Evolutionary conservation across 805 yeast species (phyloP).

Genomic region (Saitoella complicata): DNA sequence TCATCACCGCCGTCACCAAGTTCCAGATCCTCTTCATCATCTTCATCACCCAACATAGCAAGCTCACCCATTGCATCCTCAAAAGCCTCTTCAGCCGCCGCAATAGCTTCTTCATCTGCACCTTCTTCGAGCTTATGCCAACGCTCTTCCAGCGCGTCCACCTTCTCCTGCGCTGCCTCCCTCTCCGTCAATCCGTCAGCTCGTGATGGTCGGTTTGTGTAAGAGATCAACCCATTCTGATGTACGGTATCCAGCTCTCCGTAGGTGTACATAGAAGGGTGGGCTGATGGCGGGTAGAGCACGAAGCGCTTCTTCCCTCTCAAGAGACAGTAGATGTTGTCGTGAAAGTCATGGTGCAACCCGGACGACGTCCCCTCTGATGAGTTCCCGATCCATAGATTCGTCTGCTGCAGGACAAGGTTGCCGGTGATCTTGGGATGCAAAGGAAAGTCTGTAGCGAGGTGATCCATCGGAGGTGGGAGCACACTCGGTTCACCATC

Average conservation of each 20-base stretch:
- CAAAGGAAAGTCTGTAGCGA: background rate
- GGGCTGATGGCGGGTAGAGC: background rate
- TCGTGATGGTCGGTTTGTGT: background rate
- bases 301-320: slow-evolving; percentile 1
- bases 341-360: slow-evolving; percentile 2
- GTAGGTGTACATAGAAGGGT: background rate
- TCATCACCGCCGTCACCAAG: background rate
- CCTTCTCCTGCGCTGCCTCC: background rate
- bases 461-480: background rate
- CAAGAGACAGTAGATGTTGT: background rate
- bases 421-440: slow-evolving; percentile 1
- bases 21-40: background rate
- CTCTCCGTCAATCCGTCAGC: slow-evolving; percentile 1
- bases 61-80: slow-evolving; percentile 1
- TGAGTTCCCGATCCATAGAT: slow-evolving; percentile 1
- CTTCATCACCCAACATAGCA: background rate
- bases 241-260: background rate
- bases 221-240: slow-evolving; percentile 1
- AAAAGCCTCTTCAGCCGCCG: background rate
- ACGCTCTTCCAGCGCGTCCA: background rate
- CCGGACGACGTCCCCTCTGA: slow-evolving; percentile 1
- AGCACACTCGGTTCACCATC: background rate
- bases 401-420: slow-evolving; percentile 1
- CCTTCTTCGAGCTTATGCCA: background rate
- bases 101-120: background rate